phyloP scores from a whole-genome alignment of 2,329 filamentous ascomycete genomes.

The Diaporthe amygdali region DNA sequence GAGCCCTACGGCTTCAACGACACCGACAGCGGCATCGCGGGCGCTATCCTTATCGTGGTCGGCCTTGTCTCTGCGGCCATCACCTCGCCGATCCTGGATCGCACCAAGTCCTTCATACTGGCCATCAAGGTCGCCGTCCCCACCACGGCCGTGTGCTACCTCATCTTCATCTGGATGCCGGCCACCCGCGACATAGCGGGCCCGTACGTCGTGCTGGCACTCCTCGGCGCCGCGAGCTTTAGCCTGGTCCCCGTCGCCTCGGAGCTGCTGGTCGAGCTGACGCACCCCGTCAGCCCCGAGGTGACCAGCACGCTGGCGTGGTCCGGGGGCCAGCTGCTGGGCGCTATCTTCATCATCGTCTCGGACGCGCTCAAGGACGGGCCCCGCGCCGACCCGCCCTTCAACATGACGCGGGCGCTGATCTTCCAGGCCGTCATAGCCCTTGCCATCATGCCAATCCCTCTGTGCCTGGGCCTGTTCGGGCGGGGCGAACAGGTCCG shows the following conservation, averaged over 20 bases:
- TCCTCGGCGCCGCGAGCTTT: slow-evolving; percentile 83
- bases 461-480: slow-evolving; percentile 73
- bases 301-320: slow-evolving; percentile 84
- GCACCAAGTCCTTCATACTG: slow-evolving; percentile 78
- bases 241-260: slow-evolving; percentile 81
- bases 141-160: slow-evolving; percentile 73
- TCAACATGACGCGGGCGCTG: slow-evolving; percentile 76
- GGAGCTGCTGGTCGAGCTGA: slow-evolving; percentile 87
- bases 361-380: slow-evolving; percentile 75
- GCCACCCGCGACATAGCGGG: slow-evolving; percentile 64
- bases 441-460: slow-evolving; percentile 67
- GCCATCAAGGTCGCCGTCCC: slow-evolving; percentile 78
- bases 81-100: slow-evolving; percentile 81
- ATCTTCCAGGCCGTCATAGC: slow-evolving; percentile 81
- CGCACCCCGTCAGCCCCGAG: slow-evolving; percentile 85
- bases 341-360: slow-evolving; percentile 83
- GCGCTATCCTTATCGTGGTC: slow-evolving; percentile 86
- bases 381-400: slow-evolving; percentile 59
- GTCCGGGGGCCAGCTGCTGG: slow-evolving; percentile 84
- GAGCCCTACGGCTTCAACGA: slow-evolving; percentile 84
- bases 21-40: slow-evolving; percentile 86
- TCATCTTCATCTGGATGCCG: slow-evolving; percentile 83
- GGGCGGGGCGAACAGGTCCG: slow-evolving; percentile 59
- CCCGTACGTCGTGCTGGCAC: slow-evolving; percentile 74
- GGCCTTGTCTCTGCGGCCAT: slow-evolving; percentile 81